Conservation (phyloP, 495 filamentous ascomycete genomes). For the Penicillium ochrochloron region DNA sequence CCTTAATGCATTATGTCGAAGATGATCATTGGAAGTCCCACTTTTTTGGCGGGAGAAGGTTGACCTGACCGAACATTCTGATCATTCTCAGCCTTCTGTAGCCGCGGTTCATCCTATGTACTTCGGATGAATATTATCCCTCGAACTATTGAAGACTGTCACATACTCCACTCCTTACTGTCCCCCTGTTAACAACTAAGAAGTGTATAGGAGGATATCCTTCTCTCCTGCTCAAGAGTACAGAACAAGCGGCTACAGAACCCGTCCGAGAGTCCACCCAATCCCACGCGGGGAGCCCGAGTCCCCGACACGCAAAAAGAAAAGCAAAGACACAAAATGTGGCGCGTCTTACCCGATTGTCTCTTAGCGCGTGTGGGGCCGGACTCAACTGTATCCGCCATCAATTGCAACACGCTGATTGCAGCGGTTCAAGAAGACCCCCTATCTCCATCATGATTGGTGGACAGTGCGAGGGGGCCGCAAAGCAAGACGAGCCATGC, state of each 20-base stretch:
- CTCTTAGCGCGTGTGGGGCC: constrained; percentile 13
- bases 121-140: neutral
- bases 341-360: constrained; percentile 6
- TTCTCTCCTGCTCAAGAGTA: too few relatives aligned
- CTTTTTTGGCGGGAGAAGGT: neutral
- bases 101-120: neutral
- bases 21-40: neutral
- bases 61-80: neutral
- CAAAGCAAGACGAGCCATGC: constrained; percentile 21
- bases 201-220: too few relatives aligned
- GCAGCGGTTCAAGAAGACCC: neutral
- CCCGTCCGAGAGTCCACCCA: too few relatives aligned
- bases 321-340: neutral
- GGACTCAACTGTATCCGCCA: neutral
- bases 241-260: too few relatives aligned
- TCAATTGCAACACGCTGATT: neutral
- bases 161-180: too few relatives aligned
- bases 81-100: neutral
- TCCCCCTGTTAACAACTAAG: too few relatives aligned
- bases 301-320: neutral
- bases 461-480: neutral
- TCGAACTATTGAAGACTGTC: too few relatives aligned
- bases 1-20: neutral
- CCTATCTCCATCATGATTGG: neutral
- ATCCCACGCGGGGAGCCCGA: too few relatives aligned